Base-by-base conservation (phyloP, 1,284 basidiomycete genomes). In the Ustilago esculenta region DNA sequence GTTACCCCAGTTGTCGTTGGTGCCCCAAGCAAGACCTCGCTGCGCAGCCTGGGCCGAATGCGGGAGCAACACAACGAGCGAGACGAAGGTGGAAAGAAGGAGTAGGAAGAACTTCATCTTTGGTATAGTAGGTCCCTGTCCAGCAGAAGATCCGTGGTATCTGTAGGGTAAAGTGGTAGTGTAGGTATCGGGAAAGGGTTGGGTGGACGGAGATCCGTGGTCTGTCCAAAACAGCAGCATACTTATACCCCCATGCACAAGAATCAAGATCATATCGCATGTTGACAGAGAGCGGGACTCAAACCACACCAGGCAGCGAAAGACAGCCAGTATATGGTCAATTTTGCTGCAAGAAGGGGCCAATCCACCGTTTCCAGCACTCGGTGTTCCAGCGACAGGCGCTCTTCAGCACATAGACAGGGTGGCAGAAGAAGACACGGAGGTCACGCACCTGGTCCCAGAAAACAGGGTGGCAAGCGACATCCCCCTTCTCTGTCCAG, bases 21-120 rank as follows among this genome's bases (percentile, higher is more conserved):
- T 61, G 5, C 67, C 78, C 76, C 76, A 80, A 0, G 77, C 65
- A 10, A 79, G 52, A 58, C 77, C 77, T 20, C 64, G 57, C n/a
- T 52, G 49, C 8, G 54, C 61, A 25, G 53, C 65, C 2, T 49
- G 34, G 32, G 47, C 44, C 32, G 42, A 42, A 24, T 41, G 30
- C 20, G 55, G 71, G 20, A 47, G 37, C 27, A 52, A 41, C 23
- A 42, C 40, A 44, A 57, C n/a, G n/a, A 42, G 33, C 18, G 39
- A 45, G 43, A 54, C 25, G 27, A 47, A 46, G 15, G 45, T 39
- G n/a, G 47, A 45, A 34, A 63, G 51, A 47, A 53, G 53, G 27
- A 54, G 58, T 1, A 41, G 35, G 36, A 61, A 47, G 40, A 59
- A 51, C 59, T 73, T 73, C 71, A 73, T 73, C 17, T 29, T n/a